These are phyloP conservation scores for Fusarium paranaense DNA, from an alignment of 2,329 filamentous ascomycete species.

Conservation along the genomic window DNA sequence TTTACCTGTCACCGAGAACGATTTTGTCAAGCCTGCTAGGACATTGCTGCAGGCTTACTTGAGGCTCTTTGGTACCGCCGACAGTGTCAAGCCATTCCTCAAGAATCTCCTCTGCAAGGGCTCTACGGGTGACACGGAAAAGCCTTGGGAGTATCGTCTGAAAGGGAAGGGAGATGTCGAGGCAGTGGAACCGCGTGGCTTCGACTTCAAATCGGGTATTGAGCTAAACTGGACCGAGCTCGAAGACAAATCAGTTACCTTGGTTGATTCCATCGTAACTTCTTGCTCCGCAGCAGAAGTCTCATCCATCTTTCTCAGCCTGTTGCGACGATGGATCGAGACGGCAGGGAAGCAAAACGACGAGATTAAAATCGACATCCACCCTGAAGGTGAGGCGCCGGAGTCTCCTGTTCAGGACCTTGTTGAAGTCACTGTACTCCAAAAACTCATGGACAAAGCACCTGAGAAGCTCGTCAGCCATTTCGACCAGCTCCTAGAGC, in stretches of 20 bases:
- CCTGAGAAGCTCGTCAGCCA: conserved; percentile 72
- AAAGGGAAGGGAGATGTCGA: conserved; percentile 62
- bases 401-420: conserved; percentile 61
- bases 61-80: conserved; percentile 64
- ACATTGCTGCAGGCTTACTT: conserved; percentile 68
- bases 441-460: conserved; percentile 72
- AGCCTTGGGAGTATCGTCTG: conserved; percentile 65
- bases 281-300: conserved; percentile 67
- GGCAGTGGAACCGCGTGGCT: conserved; percentile 53
- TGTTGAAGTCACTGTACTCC: conserved; percentile 70
- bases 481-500: conserved; percentile 72
- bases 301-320: conserved; percentile 69
- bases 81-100: conserved; percentile 62
- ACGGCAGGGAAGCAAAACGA: conserved; percentile 42
- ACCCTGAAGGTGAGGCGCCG: conserved; percentile 42
- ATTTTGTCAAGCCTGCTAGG: conserved; percentile 59
- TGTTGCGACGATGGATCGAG: conserved; percentile 70
- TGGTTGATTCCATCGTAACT: conserved; percentile 62
- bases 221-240: conserved; percentile 58
- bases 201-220: conserved; percentile 16
- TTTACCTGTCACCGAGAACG: conserved; percentile 48
- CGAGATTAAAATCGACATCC: conserved; percentile 44
- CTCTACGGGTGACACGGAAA: conserved; percentile 45
- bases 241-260: conserved; percentile 59
- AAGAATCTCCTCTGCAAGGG: conserved; percentile 69